Conservation (phyloP, 2,329 filamentous ascomycete genomes). For the Talaromyces sp. region DNA sequence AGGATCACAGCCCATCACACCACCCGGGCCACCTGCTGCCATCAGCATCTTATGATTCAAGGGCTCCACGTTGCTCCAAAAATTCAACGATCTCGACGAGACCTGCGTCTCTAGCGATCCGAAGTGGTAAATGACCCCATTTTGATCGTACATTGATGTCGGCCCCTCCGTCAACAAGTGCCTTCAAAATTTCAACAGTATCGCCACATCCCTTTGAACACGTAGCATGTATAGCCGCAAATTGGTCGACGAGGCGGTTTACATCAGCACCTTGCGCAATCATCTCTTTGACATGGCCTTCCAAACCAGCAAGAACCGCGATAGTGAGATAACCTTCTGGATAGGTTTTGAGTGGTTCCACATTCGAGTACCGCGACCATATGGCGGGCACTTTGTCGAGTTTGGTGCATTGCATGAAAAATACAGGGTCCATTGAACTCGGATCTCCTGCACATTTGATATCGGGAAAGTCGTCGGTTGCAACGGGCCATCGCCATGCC, state of each 20-base stretch:
- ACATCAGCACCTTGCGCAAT: slow-evolving; percentile 8
- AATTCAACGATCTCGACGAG: background rate
- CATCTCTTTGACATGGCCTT: background rate
- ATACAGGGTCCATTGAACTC: background rate
- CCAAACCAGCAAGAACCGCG: background rate
- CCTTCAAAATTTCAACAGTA: background rate
- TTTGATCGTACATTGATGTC: background rate
- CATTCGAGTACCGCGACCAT: slow-evolving; percentile 1
- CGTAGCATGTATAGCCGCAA: background rate
- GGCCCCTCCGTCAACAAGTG: background rate
- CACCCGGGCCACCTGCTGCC: too few species aligned
- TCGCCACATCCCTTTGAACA: background rate
- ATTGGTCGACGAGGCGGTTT: background rate
- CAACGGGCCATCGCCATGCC: slow-evolving; percentile 1
- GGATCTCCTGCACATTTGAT: slow-evolving; percentile 4
- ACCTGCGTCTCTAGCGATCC: slow-evolving; percentile 3
- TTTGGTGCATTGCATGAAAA: slow-evolving; percentile 9
- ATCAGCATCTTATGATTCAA: background rate
- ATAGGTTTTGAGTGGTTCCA: background rate
- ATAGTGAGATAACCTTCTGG: slow-evolving; percentile 2
- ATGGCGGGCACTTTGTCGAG: slow-evolving; percentile 5
- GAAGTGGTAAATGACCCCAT: slow-evolving; percentile 1
- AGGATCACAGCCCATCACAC: too few species aligned
- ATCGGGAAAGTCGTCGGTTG: background rate
- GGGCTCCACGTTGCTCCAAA: slow-evolving; percentile 2